Conservation (phyloP, 306 rosid genomes). For the Sindora glabra region DNA sequence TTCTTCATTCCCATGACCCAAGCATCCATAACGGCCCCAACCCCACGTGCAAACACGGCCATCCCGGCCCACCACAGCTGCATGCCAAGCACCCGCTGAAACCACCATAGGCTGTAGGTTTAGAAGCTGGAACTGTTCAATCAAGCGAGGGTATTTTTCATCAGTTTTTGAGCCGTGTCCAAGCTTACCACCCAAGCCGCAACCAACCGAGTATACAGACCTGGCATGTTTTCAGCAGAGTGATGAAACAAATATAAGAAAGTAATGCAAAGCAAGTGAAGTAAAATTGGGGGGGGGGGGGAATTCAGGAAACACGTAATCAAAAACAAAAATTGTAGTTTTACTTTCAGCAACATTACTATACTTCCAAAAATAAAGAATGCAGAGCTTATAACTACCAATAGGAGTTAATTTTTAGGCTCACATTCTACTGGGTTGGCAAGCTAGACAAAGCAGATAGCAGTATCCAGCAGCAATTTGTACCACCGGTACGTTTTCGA, state of each 20-base stretch:
- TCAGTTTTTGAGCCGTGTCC: slow-evolving; percentile 83
- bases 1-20: slow-evolving; percentile 94
- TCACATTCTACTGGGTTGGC: slow-evolving; percentile 91
- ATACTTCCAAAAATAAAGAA: neutral
- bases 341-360: too few species aligned
- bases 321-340: neutral
- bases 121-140: slow-evolving; percentile 60
- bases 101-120: slow-evolving; percentile 82
- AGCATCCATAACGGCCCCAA: slow-evolving; percentile 95
- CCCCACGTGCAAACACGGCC: slow-evolving; percentile 99
- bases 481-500: slow-evolving; percentile 79
- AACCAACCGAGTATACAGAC: slow-evolving; percentile 94
- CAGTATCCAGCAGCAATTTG: slow-evolving; percentile 98
- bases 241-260: neutral
- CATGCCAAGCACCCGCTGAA: slow-evolving; percentile 98
- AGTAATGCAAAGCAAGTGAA: neutral
- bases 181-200: slow-evolving; percentile 97
- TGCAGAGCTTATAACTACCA: neutral
- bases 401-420: slow-evolving; percentile 20
- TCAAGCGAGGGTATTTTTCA: slow-evolving; percentile 73
- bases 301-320: neutral
- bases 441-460: slow-evolving; percentile 91
- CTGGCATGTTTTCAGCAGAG: slow-evolving; percentile 29
- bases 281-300: neutral
- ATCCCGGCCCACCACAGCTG: slow-evolving; percentile 89